Percentiles rank a stretch among this genome's conserved stretches.
phyloP scores from a whole-genome alignment of 129 eudicot genomes.

The Escallonia rubra region DNA sequence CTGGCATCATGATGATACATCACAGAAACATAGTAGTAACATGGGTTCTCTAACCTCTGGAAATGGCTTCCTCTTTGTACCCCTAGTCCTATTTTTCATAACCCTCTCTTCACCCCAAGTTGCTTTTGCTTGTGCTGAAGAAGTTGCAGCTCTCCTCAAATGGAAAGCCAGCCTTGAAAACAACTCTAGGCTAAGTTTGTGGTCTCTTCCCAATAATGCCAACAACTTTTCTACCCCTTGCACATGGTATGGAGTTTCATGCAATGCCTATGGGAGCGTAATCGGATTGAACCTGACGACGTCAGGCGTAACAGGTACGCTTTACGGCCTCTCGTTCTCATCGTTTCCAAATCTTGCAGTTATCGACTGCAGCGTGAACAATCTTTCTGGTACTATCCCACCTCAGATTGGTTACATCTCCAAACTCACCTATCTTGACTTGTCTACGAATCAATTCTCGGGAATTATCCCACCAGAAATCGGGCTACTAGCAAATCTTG shows the following conservation, averaged over 20 bases:
- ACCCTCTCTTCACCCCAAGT: neutral
- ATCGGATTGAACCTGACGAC: neutral
- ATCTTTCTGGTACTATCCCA: slow-evolving; percentile 17
- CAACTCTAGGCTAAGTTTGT: too few species aligned
- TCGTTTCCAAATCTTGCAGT: slow-evolving; percentile 12
- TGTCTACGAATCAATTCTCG: slow-evolving; percentile 25
- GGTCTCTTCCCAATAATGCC: too few species aligned
- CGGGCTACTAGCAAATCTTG: slow-evolving; percentile 26
- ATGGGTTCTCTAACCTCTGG: neutral
- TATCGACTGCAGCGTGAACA: slow-evolving; percentile 22
- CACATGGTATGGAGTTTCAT: too few species aligned
- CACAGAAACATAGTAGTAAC: neutral
- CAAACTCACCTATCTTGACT: slow-evolving; percentile 24
- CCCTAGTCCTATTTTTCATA: neutral
- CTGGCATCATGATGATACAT: too few species aligned
- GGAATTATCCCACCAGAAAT: slow-evolving; percentile 35
- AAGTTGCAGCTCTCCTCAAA: slow-evolving; percentile 5
- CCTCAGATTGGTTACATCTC: neutral
- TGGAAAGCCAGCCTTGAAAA: neutral
- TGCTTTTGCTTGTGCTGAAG: slow-evolving; percentile 3
- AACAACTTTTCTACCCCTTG: too few species aligned
- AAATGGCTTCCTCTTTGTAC: neutral
- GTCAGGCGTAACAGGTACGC: neutral
- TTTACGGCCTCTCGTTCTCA: neutral
- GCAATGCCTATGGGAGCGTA: neutral